phyloP scores from a whole-genome alignment of 2,329 filamentous ascomycete species.

The Penicillium paneum region DNA sequence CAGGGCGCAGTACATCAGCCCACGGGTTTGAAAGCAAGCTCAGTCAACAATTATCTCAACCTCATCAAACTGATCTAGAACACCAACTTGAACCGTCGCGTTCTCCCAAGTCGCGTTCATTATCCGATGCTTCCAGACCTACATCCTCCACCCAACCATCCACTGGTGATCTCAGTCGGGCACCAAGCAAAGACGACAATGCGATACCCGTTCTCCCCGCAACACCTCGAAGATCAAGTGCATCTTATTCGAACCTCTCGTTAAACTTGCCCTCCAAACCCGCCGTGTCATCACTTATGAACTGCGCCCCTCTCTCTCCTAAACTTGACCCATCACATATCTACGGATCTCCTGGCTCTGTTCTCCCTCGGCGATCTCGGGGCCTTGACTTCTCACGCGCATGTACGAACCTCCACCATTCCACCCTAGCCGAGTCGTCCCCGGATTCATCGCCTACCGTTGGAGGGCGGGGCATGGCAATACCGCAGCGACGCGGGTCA shows the following conservation, averaged over 20 bases:
- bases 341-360: conserved; percentile 82
- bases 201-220: conserved; percentile 55
- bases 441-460: conserved; percentile 89
- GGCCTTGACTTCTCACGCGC: conserved; percentile 91
- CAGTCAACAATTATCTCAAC: conserved; percentile 36
- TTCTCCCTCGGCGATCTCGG: conserved; percentile 81
- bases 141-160: conserved; percentile 60
- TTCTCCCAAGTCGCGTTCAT: conserved; percentile 57
- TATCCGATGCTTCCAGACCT: conserved; percentile 63
- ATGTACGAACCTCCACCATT: conserved; percentile 92
- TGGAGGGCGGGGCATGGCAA: conserved; percentile 63
- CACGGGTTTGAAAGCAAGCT: conserved; percentile 37
- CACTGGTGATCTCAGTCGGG: conserved; percentile 50
- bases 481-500: conserved; percentile 57
- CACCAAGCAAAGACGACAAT: conserved; percentile 66
- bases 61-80: conserved; percentile 15
- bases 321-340: conserved; percentile 80
- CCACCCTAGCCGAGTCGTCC: conserved; percentile 84
- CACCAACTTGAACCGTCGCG: conserved; percentile 23
- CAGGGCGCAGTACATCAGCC: conserved; percentile 19
- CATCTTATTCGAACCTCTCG: conserved; percentile 62
- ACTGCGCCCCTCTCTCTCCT: conserved; percentile 70
- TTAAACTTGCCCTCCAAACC: conserved; percentile 63
- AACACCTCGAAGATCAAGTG: conserved; percentile 68
- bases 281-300: conserved; percentile 51